Evolutionary conservation across 2,329 filamentous ascomycete genomes (phyloP).

Genomic region (Exophiala phaeomuriformis): DNA sequence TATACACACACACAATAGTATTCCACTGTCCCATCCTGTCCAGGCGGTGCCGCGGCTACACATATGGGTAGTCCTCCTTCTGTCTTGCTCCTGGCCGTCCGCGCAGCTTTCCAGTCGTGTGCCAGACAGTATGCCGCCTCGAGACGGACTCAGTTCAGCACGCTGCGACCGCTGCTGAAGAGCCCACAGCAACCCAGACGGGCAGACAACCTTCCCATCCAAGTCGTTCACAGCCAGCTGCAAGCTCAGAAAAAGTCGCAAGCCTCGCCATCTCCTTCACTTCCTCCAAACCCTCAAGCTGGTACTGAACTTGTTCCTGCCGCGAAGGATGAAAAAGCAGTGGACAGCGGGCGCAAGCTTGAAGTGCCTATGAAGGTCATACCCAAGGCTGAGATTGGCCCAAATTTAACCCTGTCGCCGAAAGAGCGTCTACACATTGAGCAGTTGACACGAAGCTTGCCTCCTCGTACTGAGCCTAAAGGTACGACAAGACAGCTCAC

Average conservation of each 20-base stretch:
- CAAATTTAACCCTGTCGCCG: constrained; percentile 23
- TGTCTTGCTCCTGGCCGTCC: constrained; percentile 20
- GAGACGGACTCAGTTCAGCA: constrained; percentile 17
- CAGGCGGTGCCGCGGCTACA: not conserved
- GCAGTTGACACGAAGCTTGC: constrained; percentile 22
- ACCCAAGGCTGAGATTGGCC: constrained; percentile 24
- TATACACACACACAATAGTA: too few relatives aligned
- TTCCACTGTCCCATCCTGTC: too few relatives aligned
- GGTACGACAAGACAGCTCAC: not conserved
- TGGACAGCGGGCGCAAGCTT: constrained; percentile 20
- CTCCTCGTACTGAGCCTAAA: constrained; percentile 16
- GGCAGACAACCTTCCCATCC: constrained; percentile 14
- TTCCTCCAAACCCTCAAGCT: not conserved
- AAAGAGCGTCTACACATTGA: constrained; percentile 27
- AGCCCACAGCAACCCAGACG: not conserved
- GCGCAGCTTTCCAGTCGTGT: constrained; percentile 21
- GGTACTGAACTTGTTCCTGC: constrained; percentile 17
- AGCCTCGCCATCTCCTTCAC: not conserved
- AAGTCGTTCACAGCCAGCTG: constrained; percentile 16
- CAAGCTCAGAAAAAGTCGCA: constrained; percentile 7
- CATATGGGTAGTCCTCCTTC: constrained; percentile 14
- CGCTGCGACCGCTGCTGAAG: constrained; percentile 12
- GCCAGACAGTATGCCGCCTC: constrained; percentile 17
- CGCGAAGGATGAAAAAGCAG: constrained; percentile 10
- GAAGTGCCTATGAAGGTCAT: constrained; percentile 25